A percentile compares a stretch with the other conserved stretches of the same genome.
Evolutionary conservation across 495 filamentous ascomycete genomes (phyloP).

Genomic region (Daldinia grandis): DNA sequence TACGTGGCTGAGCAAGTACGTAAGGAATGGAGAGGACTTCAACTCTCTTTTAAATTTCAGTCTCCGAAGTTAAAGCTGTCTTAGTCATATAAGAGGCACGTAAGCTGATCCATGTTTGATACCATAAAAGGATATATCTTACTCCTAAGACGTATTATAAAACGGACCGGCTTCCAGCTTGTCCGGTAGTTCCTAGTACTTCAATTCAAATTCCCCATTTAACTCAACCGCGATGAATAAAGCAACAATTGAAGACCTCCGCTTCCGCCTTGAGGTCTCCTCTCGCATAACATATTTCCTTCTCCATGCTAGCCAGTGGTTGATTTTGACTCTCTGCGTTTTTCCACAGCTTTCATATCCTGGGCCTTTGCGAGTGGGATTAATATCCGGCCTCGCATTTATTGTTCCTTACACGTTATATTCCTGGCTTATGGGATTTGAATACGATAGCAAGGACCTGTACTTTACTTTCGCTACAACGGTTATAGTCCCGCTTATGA

Average conservation of each 20-base stretch:
- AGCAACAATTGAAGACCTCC: not conserved
- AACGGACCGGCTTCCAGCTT: not conserved
- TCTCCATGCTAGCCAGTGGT: not conserved
- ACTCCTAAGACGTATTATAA: not conserved
- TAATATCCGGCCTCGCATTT: not conserved
- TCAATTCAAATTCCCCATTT: not conserved
- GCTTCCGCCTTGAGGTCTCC: not conserved
- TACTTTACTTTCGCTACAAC: not conserved
- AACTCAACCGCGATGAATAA: not conserved
- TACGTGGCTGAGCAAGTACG: too few species aligned
- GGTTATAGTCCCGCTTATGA: not conserved
- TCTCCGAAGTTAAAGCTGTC: too few species aligned
- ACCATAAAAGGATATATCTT: too few species aligned
- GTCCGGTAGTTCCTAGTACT: not conserved
- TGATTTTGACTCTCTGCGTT: not conserved
- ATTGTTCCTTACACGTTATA: not conserved
- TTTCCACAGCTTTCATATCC: not conserved
- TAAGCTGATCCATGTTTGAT: too few species aligned
- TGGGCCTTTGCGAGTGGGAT: not conserved
- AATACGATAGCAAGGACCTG: not conserved
- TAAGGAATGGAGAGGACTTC: too few species aligned
- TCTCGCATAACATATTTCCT: not conserved
- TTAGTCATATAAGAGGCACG: too few species aligned
- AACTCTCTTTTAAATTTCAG: too few species aligned
- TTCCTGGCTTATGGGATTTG: not conserved